Conservation (phyloP, 2,329 filamentous ascomycete species). For the Colletotrichum sansevieriae region DNA sequence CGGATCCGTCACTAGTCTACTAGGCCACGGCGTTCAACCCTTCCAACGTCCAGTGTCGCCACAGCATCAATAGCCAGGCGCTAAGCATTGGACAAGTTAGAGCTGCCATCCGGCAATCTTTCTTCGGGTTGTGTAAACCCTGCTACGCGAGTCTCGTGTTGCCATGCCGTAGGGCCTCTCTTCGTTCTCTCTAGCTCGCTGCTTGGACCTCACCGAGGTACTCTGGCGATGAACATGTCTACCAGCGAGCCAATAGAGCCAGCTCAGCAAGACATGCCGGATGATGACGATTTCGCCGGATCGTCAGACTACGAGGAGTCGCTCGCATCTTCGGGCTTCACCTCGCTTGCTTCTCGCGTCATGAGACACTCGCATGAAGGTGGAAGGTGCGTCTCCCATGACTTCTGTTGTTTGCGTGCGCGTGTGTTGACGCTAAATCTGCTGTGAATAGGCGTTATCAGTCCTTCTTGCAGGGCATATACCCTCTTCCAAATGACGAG, state of each 20-base stretch:
- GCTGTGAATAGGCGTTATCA: constrained; percentile 61
- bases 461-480: constrained; percentile 59
- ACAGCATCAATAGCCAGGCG: too few relatives aligned
- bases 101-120: not conserved
- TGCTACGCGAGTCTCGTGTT: not conserved
- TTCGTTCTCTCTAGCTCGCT: not conserved
- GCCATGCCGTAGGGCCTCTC: constrained; percentile 1
- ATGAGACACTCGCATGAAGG: constrained; percentile 41
- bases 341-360: constrained; percentile 49
- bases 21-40: not conserved
- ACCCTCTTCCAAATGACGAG: constrained; percentile 67
- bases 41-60: too few relatives aligned
- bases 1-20: not conserved
- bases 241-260: constrained; percentile 37
- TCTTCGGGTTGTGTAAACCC: not conserved
- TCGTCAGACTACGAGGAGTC: constrained; percentile 58
- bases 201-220: not conserved
- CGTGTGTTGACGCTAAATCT: constrained; percentile 16
- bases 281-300: constrained; percentile 44
- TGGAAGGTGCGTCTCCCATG: constrained; percentile 38
- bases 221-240: constrained; percentile 31
- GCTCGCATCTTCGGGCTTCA: constrained; percentile 55
- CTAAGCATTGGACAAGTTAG: too few relatives aligned
- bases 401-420: not conserved
- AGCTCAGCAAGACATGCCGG: constrained; percentile 26